Evolutionary conservation across 2,329 filamentous ascomycete genomes (phyloP).

Genomic region (Botrytis fabae): DNA sequence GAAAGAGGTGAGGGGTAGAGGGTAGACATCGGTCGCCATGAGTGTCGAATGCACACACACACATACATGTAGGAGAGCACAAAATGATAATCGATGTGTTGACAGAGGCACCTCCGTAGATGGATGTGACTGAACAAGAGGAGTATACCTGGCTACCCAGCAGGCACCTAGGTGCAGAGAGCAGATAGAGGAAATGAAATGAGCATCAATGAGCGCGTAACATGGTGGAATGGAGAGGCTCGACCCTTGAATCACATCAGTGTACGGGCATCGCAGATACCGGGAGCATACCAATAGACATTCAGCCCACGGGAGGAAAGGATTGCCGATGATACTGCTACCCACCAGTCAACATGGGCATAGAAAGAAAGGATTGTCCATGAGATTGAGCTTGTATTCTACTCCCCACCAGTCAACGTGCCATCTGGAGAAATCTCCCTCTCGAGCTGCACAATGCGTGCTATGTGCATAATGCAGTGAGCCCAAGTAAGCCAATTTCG

Average conservation of each 20-base stretch:
- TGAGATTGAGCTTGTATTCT: neutral
- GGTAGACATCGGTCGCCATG: neutral
- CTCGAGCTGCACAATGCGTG: neutral
- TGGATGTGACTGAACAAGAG: neutral
- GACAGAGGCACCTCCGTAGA: too few relatives aligned
- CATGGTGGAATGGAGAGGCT: neutral
- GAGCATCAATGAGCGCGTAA: neutral
- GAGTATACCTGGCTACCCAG: neutral
- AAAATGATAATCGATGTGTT: neutral
- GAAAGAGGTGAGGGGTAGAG: neutral
- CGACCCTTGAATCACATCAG: neutral
- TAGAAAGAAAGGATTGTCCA: neutral
- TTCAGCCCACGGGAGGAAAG: neutral
- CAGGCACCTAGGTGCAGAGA: too few relatives aligned
- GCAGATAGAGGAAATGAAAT: neutral
- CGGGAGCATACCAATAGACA: neutral
- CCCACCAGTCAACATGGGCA: too few relatives aligned
- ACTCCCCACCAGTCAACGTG: neutral
- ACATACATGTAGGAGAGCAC: neutral
- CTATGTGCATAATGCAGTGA: neutral
- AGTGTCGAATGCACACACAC: neutral
- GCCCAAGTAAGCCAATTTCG: neutral
- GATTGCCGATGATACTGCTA: too few relatives aligned
- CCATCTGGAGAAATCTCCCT: slow-evolving; percentile 1
- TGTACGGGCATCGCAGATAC: too few relatives aligned